A percentile compares a stretch with the other conserved stretches of the same genome.
Conservation (phyloP, 176 grass and related monocot genomes). For the Aegilops sharonensis region DNA sequence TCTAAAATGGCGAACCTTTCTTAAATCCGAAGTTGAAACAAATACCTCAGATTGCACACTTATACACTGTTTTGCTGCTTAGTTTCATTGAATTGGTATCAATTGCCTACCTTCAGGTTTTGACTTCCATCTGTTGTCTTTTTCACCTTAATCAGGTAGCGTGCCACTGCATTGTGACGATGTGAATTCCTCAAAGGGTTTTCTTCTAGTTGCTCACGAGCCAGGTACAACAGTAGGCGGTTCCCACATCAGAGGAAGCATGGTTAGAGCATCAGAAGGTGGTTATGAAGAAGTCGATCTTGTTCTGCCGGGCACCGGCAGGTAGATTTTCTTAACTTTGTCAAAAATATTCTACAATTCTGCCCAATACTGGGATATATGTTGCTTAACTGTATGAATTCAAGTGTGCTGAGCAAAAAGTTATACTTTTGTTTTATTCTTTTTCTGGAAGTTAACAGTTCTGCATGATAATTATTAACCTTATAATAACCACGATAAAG, state of each 20-base stretch:
- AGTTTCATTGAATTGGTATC: not conserved
- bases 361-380: not conserved
- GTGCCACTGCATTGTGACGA: slow-evolving; percentile 46
- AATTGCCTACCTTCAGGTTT: not conserved
- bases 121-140: not conserved
- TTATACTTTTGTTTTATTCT: rapidly evolving
- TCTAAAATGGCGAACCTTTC: not conserved
- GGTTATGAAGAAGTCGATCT: slow-evolving; percentile 96
- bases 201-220: slow-evolving; percentile 86
- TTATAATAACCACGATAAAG: not conserved
- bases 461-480: not conserved
- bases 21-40: not conserved
- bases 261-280: slow-evolving; percentile 88
- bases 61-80: not conserved
- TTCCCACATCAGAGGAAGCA: slow-evolving; percentile 98
- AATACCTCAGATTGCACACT: slow-evolving; percentile 10
- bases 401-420: not conserved
- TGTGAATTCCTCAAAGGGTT: slow-evolving; percentile 60
- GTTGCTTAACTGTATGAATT: not conserved
- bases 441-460: not conserved
- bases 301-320: slow-evolving; percentile 81
- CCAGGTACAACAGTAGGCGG: slow-evolving; percentile 76
- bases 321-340: slow-evolving; percentile 43
- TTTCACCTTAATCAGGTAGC: slow-evolving; percentile 41
- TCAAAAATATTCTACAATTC: slow-evolving; percentile 7